These are phyloP conservation scores for Microbotryum scabiosae DNA, from an alignment of 1,284 basidiomycete genomes.

Conservation along the genomic window DNA sequence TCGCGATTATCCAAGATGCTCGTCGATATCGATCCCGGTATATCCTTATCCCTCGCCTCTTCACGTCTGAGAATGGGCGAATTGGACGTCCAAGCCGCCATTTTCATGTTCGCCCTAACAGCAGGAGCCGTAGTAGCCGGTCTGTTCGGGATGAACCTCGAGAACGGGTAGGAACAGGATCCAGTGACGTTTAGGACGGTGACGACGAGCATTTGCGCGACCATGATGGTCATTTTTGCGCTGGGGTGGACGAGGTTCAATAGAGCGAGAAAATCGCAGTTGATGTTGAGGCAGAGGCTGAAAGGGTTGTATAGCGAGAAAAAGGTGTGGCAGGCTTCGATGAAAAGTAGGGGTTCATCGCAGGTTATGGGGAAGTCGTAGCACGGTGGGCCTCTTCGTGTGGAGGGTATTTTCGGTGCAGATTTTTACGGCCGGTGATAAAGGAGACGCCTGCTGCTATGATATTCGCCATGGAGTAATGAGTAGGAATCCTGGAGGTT, in stretches of 20 bases:
- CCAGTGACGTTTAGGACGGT: background rate
- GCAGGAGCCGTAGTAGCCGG: constrained; percentile 15
- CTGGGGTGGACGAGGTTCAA: constrained; percentile 17
- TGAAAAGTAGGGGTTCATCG: too few species aligned
- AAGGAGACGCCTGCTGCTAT: too few species aligned
- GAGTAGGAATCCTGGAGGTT: too few species aligned
- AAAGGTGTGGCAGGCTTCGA: too few species aligned
- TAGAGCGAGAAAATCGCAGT: constrained; percentile 18
- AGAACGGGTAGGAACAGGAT: background rate
- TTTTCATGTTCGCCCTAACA: constrained; percentile 15
- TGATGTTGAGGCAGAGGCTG: constrained; percentile 12
- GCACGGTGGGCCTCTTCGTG: too few species aligned
- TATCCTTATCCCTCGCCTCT: constrained; percentile 14
- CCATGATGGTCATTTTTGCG: constrained; percentile 11
- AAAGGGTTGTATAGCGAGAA: too few species aligned
- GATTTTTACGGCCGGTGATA: too few species aligned
- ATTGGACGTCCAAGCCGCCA: constrained; percentile 25
- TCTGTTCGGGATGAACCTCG: constrained; percentile 12
- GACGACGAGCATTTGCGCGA: background rate
- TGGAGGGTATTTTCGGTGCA: too few species aligned
- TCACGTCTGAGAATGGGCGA: constrained; percentile 20
- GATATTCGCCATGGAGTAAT: too few species aligned
- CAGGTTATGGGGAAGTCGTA: too few species aligned
- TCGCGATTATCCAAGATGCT: constrained; percentile 13
- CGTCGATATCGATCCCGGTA: constrained; percentile 22